Base-by-base conservation (phyloP, 1,139 yeast genomes). In the Yamadazyma spencermartinsiae region DNA sequence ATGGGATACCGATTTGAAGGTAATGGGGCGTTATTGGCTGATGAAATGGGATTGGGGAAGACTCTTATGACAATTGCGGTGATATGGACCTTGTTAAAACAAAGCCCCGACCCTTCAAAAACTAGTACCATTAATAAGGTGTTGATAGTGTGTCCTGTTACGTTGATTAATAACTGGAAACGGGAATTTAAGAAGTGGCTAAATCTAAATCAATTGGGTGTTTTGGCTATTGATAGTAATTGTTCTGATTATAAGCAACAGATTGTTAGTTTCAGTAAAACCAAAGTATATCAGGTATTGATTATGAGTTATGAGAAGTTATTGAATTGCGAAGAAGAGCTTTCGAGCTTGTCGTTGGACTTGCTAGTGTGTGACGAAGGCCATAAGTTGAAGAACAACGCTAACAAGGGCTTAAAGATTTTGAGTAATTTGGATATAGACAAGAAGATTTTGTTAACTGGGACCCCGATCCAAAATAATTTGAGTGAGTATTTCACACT, bases 41-140 rank as follows among this genome's bases (percentile, higher is more conserved):
- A 92, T 59, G 98, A 92, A 55, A 92, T 92, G 98, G 98, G 98
- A 0, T 68, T 92, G 18, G 99, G 99, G 0, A 92, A 92, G 55
- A 90, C 98, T 0, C 62, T 92, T 26, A 89, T 84, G 78, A 80
- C 97, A 0, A 90, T 92, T 4, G 56, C 95, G 0, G 57, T 89
- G 26, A 72, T 92, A 3, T 88, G 96, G 95, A 88, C 96, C 0
- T 60, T 94, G 15, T 58, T 88, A 23, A 82, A 79, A 49, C 96
- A 88, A 51, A 79, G 80, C 13, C 95, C 96, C 0, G 54, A 60
- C 33, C 32, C 67, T 0, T 38, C 62, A 1, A 54, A 58, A 30
- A 54, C 58, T 1, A 44, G 80, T 0, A 60, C 68, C 0, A 65
- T 73, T 4, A 65, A 67, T 31, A 86, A 88, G 41, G 79, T 84